Evolutionary conservation across 163 green algal genomes (phyloP).

Genomic region (Picocystis sp.): DNA sequence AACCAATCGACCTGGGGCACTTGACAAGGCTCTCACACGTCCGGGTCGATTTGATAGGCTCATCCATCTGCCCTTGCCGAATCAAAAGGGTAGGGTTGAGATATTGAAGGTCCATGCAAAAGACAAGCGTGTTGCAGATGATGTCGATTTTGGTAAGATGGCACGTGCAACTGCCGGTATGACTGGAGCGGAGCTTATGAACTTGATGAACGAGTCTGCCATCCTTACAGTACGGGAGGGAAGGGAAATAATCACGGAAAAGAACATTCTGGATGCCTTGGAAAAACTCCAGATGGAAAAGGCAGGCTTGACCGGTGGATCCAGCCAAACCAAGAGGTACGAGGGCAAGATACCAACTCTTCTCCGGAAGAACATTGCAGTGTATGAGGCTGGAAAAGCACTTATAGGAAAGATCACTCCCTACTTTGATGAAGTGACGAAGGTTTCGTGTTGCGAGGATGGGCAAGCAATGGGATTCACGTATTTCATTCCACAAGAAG

Average conservation of each 20-base stretch:
- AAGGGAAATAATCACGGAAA: slow-evolving; percentile 24
- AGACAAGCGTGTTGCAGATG: slow-evolving; percentile 51
- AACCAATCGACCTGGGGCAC: slow-evolving; percentile 84
- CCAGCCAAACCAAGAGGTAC: slow-evolving; percentile 52
- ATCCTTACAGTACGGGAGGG: slow-evolving; percentile 50
- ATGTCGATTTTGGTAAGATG: slow-evolving; percentile 61
- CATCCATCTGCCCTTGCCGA: slow-evolving; percentile 70
- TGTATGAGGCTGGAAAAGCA: slow-evolving; percentile 58
- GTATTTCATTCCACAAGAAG: slow-evolving; percentile 51
- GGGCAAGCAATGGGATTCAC: slow-evolving; percentile 30
- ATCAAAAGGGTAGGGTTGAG: slow-evolving; percentile 52
- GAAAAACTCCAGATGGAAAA: slow-evolving; percentile 42
- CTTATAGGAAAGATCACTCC: slow-evolving; percentile 7
- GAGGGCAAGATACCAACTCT: slow-evolving; percentile 30
- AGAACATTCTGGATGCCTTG: slow-evolving; percentile 41
- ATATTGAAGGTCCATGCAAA: slow-evolving; percentile 80
- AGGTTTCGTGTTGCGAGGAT: slow-evolving; percentile 28
- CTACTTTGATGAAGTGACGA: slow-evolving; percentile 11
- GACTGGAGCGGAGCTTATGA: slow-evolving; percentile 84
- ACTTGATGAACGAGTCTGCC: slow-evolving; percentile 70
- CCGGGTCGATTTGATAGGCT: slow-evolving; percentile 92
- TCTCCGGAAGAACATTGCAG: slow-evolving; percentile 41
- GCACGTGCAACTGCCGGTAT: slow-evolving; percentile 67
- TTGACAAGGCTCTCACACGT: slow-evolving; percentile 76
- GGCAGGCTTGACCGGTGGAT: slow-evolving; percentile 54